Evolutionary conservation across 2,329 filamentous ascomycete species (phyloP).

Genomic region (Xylaria sp.): DNA sequence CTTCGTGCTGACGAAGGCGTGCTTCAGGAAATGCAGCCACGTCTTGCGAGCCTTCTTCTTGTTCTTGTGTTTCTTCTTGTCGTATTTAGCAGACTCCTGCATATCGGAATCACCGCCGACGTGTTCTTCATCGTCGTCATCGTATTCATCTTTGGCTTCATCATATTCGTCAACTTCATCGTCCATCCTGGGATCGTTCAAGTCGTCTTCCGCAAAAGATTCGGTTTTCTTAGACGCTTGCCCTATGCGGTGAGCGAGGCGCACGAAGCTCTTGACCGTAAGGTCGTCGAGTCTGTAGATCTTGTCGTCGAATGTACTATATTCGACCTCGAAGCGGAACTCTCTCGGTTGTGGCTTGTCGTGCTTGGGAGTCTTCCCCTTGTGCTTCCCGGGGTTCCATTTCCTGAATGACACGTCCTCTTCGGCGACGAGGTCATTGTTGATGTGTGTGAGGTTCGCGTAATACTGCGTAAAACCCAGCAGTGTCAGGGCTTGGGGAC

Average conservation of each 20-base stretch:
- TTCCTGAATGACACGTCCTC: constrained; percentile 50
- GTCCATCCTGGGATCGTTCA: constrained; percentile 38
- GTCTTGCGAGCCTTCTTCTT: constrained; percentile 70
- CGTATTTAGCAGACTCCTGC: constrained; percentile 53
- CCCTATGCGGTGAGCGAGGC: constrained; percentile 83
- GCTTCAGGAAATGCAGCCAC: constrained; percentile 80
- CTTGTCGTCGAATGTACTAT: constrained; percentile 81
- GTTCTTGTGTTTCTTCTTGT: constrained; percentile 64
- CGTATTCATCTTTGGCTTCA: constrained; percentile 41
- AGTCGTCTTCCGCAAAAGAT: constrained; percentile 25
- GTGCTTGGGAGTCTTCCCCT: constrained; percentile 64
- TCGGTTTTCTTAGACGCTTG: constrained; percentile 52
- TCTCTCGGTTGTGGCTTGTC: constrained; percentile 66
- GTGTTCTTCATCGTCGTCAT: constrained; percentile 43
- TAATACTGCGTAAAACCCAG: constrained; percentile 89
- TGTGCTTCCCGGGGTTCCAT: constrained; percentile 73
- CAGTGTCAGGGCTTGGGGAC: constrained; percentile 81
- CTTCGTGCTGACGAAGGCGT: constrained; percentile 82
- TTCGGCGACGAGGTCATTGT: constrained; percentile 70
- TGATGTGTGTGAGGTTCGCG: constrained; percentile 91
- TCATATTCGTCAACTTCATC: constrained; percentile 36
- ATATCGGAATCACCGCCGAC: constrained; percentile 40
- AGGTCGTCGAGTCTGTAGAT: constrained; percentile 81
- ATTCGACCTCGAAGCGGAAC: constrained; percentile 84
- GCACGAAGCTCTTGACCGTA: constrained; percentile 82